Percentiles rank a stretch among this genome's conserved stretches.
These are phyloP conservation scores for Stachybotrys chlorohalonatus DNA, from an alignment of 2,329 filamentous ascomycete genomes.

Conservation along the genomic window DNA sequence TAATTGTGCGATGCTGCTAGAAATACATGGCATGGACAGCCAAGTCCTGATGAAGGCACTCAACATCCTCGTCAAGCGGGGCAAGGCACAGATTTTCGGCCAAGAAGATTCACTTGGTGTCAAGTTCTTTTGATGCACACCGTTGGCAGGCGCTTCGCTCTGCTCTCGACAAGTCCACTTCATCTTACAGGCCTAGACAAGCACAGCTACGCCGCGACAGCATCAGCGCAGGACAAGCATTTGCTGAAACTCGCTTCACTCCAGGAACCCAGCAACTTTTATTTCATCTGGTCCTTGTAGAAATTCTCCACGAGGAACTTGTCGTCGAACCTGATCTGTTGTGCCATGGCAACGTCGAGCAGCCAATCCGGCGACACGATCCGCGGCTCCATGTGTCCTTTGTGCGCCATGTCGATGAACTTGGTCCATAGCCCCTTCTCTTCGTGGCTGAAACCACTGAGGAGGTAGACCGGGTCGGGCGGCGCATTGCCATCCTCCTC, in stretches of 20 bases:
- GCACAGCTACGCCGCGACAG: too few species aligned
- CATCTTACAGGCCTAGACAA: too few species aligned
- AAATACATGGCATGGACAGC: conserved; percentile 81
- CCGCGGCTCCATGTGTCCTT: conserved; percentile 68
- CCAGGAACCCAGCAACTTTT: background rate
- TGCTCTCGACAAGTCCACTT: background rate
- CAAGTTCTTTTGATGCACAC: conserved; percentile 71
- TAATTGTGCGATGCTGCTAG: conserved; percentile 28
- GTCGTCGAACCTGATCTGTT: conserved; percentile 62
- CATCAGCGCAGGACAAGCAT: too few species aligned
- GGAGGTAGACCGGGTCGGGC: conserved; percentile 70
- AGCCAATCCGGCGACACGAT: conserved; percentile 87
- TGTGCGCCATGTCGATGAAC: conserved; percentile 71
- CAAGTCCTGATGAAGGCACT: conserved; percentile 74
- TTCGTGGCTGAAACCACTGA: conserved; percentile 57
- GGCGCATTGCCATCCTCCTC: conserved; percentile 53
- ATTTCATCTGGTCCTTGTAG: conserved; percentile 17
- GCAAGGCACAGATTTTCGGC: conserved; percentile 90
- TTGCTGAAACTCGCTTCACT: background rate
- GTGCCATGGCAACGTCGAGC: conserved; percentile 79
- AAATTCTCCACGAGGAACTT: conserved; percentile 47
- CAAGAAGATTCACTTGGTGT: conserved; percentile 81
- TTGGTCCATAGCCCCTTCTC: conserved; percentile 71
- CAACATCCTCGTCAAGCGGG: conserved; percentile 73
- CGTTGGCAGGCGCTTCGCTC: background rate